Conservation (phyloP, 2,329 filamentous ascomycete genomes). For the Magnaporthales sp. region DNA sequence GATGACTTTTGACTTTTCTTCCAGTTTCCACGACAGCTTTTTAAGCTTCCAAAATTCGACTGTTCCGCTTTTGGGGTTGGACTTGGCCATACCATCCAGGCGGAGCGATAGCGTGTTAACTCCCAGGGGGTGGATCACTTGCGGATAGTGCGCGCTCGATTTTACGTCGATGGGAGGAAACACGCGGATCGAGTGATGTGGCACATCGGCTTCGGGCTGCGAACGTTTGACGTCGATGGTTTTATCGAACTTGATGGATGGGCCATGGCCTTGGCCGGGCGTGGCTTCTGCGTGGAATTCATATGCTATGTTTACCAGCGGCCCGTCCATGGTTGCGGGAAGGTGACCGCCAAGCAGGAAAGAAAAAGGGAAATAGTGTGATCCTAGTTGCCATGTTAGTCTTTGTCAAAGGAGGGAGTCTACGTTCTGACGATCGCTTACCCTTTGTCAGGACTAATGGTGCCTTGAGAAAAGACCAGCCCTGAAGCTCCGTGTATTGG, state of each 20-base stretch:
- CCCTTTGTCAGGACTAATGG: slow-evolving; percentile 42
- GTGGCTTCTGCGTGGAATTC: slow-evolving; percentile 62
- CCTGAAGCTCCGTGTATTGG: slow-evolving; percentile 64
- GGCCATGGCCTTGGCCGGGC: slow-evolving; percentile 42
- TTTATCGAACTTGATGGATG: slow-evolving; percentile 52
- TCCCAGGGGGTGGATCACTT: slow-evolving; percentile 79
- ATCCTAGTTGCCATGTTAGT: slow-evolving; percentile 30
- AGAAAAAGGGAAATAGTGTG: slow-evolving; percentile 82
- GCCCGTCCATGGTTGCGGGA: slow-evolving; percentile 72
- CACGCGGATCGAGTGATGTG: slow-evolving; percentile 85
- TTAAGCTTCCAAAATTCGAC: slow-evolving; percentile 79
- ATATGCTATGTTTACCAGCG: slow-evolving; percentile 68
- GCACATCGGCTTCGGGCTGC: slow-evolving; percentile 61
- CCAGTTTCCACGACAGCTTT: slow-evolving; percentile 87
- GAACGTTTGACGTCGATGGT: slow-evolving; percentile 70
- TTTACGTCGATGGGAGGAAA: slow-evolving; percentile 96
- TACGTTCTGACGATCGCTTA: slow-evolving; percentile 16
- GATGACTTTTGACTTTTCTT: slow-evolving; percentile 74
- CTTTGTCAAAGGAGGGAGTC: not conserved
- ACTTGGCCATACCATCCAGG: slow-evolving; percentile 74
- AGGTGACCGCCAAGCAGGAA: slow-evolving; percentile 76
- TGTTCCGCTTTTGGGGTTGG: slow-evolving; percentile 59
- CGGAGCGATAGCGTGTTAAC: slow-evolving; percentile 71
- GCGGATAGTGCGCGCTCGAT: slow-evolving; percentile 71
- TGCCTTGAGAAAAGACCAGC: slow-evolving; percentile 66